These are phyloP conservation scores for Cutaneotrichosporon sp. DNA, from an alignment of 1,284 basidiomycete species.

Conservation along the genomic window DNA sequence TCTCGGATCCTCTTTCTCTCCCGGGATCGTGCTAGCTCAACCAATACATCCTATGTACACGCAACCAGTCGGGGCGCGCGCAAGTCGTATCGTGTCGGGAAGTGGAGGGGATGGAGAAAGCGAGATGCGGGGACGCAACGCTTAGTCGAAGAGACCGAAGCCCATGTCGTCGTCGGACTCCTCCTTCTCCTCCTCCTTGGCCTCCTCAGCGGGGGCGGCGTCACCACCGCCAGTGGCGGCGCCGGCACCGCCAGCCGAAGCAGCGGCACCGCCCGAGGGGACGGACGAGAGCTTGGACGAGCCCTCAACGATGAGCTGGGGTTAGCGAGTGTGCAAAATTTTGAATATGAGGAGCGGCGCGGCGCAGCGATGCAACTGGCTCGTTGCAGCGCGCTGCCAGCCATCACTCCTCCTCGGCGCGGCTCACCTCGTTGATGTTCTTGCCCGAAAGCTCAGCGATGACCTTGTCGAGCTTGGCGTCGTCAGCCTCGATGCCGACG, in stretches of 20 bases:
- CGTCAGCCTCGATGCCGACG: slow-evolving; percentile 88
- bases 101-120: slow-evolving; percentile 1
- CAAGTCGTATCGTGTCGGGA: slow-evolving; percentile 6
- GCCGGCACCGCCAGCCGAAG: slow-evolving; percentile 45
- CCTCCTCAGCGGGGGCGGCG: slow-evolving; percentile 66
- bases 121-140: slow-evolving; percentile 19
- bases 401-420: not conserved
- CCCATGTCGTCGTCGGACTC: slow-evolving; percentile 58
- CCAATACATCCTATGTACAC: slow-evolving; percentile 7
- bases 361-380: not conserved
- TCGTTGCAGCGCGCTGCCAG: not conserved
- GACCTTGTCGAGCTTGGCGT: slow-evolving; percentile 78
- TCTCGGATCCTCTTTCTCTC: no score
- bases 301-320: slow-evolving; percentile 86
- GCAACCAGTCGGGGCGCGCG: slow-evolving; percentile 6
- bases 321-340: slow-evolving; percentile 11
- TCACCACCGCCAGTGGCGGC: slow-evolving; percentile 61
- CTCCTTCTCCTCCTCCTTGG: slow-evolving; percentile 61
- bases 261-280: slow-evolving; percentile 53
- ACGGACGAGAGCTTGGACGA: slow-evolving; percentile 91
- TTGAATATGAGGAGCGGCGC: not conserved
- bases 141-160: slow-evolving; percentile 92
- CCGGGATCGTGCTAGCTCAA: slow-evolving; percentile 6
- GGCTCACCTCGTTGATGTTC: slow-evolving; percentile 72
- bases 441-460: slow-evolving; percentile 92